phyloP scores from a whole-genome alignment of 108 stramenopile species.

The Discostella stelligeroides region DNA sequence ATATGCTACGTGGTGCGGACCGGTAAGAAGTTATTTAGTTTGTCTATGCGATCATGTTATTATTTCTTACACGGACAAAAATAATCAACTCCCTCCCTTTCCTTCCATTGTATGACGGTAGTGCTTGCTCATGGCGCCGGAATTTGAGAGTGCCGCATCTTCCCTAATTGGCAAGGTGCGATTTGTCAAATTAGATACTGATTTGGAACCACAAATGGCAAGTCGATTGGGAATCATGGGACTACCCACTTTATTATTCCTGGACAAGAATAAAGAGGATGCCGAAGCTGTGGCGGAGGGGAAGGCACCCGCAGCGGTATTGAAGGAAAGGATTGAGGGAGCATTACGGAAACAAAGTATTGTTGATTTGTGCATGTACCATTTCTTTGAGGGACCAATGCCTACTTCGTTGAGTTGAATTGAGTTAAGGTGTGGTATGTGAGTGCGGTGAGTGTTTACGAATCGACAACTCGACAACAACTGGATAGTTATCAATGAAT shows the following conservation, averaged over 20 bases:
- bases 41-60: background rate
- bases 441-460: too few relatives aligned
- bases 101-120: background rate
- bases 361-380: constrained; percentile 64
- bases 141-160: constrained; percentile 82
- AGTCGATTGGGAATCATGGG: constrained; percentile 80
- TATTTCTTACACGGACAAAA: too few relatives aligned
- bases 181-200: constrained; percentile 85
- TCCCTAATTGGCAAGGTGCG: constrained; percentile 70
- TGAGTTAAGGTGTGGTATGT: too few relatives aligned
- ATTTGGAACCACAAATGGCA: constrained; percentile 78
- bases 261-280: constrained; percentile 73
- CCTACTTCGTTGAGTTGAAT: constrained; percentile 48
- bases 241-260: constrained; percentile 75
- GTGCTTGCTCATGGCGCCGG: constrained; percentile 83
- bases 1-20: constrained; percentile 79
- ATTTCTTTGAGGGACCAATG: constrained; percentile 79
- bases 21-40: background rate
- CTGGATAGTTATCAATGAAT: too few relatives aligned
- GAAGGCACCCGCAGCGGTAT: constrained; percentile 58
- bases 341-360: constrained; percentile 74
- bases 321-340: constrained; percentile 84
- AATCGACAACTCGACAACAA: too few relatives aligned
- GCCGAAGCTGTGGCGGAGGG: constrained; percentile 54
- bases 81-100: background rate